Conservation (phyloP, 2,329 filamentous ascomycete species). For the Metarhizium rileyi region DNA sequence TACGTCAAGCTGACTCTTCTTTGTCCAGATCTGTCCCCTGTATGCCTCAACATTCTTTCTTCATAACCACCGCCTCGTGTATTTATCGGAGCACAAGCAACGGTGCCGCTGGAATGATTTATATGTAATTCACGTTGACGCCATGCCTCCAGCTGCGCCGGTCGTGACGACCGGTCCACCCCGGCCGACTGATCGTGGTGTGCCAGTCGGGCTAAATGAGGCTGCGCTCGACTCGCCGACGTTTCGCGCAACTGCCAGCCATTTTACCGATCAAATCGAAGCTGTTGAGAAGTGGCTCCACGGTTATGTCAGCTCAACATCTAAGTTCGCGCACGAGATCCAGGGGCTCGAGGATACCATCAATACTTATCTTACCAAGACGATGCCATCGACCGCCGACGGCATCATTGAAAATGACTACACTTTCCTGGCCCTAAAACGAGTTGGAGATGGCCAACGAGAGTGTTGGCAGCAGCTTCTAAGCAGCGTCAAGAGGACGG, state of each 20-base stretch:
- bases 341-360: slow-evolving; percentile 70
- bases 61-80: background rate
- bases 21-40: background rate
- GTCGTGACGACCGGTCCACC: slow-evolving; percentile 2
- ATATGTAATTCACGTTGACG: slow-evolving; percentile 1
- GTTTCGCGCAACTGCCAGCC: slow-evolving; percentile 76
- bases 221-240: slow-evolving; percentile 93
- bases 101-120: slow-evolving; percentile 3
- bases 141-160: slow-evolving; percentile 12
- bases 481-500: slow-evolving; percentile 65
- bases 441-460: slow-evolving; percentile 73
- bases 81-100: background rate
- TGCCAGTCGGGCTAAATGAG: slow-evolving; percentile 83
- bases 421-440: slow-evolving; percentile 74
- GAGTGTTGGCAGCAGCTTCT: slow-evolving; percentile 81
- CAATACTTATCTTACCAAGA: slow-evolving; percentile 64
- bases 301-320: slow-evolving; percentile 42
- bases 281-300: slow-evolving; percentile 87
- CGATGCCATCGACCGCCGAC: slow-evolving; percentile 70
- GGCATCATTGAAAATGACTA: slow-evolving; percentile 92
- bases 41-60: background rate
- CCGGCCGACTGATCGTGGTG: slow-evolving; percentile 26
- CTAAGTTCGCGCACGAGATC: slow-evolving; percentile 51
- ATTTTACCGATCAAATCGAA: slow-evolving; percentile 89
- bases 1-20: background rate